Evolutionary conservation across 225 moss, liverwort and hornwort genomes (phyloP), one percentile per base, ranked within the genome.

Genomic region (Anthoceros angustus): DNA sequence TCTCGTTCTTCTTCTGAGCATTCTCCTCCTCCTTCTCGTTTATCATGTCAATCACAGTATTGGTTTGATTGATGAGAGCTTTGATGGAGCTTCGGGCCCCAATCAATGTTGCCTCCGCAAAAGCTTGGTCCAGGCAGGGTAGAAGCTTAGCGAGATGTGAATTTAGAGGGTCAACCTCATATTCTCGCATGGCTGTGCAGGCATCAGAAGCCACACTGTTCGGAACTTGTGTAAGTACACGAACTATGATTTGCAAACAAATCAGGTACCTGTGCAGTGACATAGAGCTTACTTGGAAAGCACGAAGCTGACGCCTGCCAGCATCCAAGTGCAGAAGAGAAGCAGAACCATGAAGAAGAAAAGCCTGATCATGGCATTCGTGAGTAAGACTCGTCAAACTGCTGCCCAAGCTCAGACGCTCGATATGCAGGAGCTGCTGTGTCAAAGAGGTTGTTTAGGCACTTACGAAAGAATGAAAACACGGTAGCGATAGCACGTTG

Each of bases 81-180:
- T 88, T 88, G 62, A 88, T 88, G 39, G 87, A 82, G 48, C 74
- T 82, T 66, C 85, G 85, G 24, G 85, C 87, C 66, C 87, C 87
- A 66, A 80, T 77, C 16, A 88, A 71, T 38, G 80, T 80, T 72
- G 76, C 82, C 15, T 76, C 45, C 9, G 85, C 87, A 43, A 63
- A 73, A 25, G 77, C 67, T 40, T 74, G 77, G 43, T 74, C 79
- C 14, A 88, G 72, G 70, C 87, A 88, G 5, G 87, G 87, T 42
- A 88, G 70, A 38, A 74, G 72, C 43, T 69, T 76, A 15, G 79
- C 75, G 5, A 88, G 78, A 72, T 80, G 83, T 43, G 85, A 88
- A 64, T 79, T 88, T 25, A 70, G 72, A 12, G 85, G 83, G 45
- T 81, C 76, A 14, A 42, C 65, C 45, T 78, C 72, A 68, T 83